Evolutionary conservation across 192 early-diverging fungal genomes (phyloP), one percentile per base, ranked within the genome.

Genomic region (Obelidium mucronatum): DNA sequence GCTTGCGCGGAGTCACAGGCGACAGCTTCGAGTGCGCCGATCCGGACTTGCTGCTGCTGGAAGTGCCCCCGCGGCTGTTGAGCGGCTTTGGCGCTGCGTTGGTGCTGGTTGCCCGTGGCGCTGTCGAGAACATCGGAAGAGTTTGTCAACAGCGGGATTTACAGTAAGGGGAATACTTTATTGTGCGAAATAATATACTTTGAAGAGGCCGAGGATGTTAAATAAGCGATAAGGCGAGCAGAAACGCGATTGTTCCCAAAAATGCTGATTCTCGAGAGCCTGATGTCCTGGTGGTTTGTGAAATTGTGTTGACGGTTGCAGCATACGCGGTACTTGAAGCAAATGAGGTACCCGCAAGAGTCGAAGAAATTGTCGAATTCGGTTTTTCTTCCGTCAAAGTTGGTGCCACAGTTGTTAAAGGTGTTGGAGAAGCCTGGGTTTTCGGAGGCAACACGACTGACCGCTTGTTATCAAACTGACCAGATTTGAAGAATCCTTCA

Each of bases 91-190:
- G 17, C 0, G 33, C 44, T 34, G 40, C 51, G 39, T 15, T 48
- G 5, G 42, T 72, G 61, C 31, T 64, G 22, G 31, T 30, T 6
- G 39, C 40, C 58, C 72, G 72, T 5, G 72, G 40, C 4, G 72
- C 72, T 28, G 72, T 74, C 35, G 72, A 39, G 72, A 74, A 74
- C 72, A 74, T 74, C 17, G 55, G 19, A 48, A 48, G 44, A 48
- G 44, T 48, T 48, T 48, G 44, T 48, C 44, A 48, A n/a, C n/a
- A n/a, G n/a, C n/a, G 44, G 44, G 44, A 48, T 48, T 48, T 48
- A 15, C 44, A 48, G 44, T 15, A 19, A 48, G 44, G n/a, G n/a
- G n/a, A n/a, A 48, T 15, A 19, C 44, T 48, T 48, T 6, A 44
- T 15, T 48, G 8, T 48, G 8, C 6, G 22, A 22, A 58, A 51